Percentiles rank a stretch among this genome's conserved stretches.
Evolutionary conservation across 805 yeast genomes (phyloP).

Genomic region (Candida wancherniae): DNA sequence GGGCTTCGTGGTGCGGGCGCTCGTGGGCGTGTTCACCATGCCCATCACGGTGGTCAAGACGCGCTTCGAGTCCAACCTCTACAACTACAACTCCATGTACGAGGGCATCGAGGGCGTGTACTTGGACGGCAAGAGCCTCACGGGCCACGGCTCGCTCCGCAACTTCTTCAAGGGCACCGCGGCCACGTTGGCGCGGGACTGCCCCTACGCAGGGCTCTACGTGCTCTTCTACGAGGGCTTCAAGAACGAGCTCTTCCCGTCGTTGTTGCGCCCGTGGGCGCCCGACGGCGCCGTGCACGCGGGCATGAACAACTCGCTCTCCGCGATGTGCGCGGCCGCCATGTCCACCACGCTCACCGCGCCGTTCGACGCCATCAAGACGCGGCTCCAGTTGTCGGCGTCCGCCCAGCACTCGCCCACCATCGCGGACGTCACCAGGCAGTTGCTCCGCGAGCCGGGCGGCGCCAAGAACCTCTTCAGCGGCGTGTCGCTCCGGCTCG

Average conservation of each 20-base stretch:
- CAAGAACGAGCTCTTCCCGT: slow-evolving; percentile 53
- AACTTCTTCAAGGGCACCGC: slow-evolving; percentile 87
- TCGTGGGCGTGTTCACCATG: slow-evolving; percentile 87
- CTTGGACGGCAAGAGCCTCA: slow-evolving; percentile 14
- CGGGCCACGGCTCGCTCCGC: slow-evolving; percentile 41
- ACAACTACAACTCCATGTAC: slow-evolving; percentile 58
- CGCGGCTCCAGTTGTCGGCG: slow-evolving; percentile 72
- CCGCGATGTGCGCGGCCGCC: slow-evolving; percentile 79
- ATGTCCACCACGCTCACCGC: slow-evolving; percentile 83
- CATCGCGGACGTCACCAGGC: slow-evolving; percentile 40
- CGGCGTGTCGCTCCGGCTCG: slow-evolving; percentile 76
- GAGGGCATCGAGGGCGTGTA: slow-evolving; percentile 60
- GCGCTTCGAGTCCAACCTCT: slow-evolving; percentile 78
- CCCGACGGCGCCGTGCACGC: slow-evolving; percentile 11
- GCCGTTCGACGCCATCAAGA: slow-evolving; percentile 92
- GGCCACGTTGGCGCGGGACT: slow-evolving; percentile 85
- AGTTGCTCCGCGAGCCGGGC: slow-evolving; percentile 39
- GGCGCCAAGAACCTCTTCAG: slow-evolving; percentile 61
- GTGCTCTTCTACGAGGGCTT: slow-evolving; percentile 78
- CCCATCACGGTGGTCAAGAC: slow-evolving; percentile 91
- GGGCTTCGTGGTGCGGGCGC: slow-evolving; percentile 75
- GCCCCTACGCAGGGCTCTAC: slow-evolving; percentile 94
- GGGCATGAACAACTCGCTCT: slow-evolving; percentile 45
- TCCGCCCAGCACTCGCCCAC: slow-evolving; percentile 34
- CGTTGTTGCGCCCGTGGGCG: slow-evolving; percentile 10